Evolutionary conservation across 768 basidiomycete genomes (phyloP).

Genomic region (Sporobolomyces phaffii): DNA sequence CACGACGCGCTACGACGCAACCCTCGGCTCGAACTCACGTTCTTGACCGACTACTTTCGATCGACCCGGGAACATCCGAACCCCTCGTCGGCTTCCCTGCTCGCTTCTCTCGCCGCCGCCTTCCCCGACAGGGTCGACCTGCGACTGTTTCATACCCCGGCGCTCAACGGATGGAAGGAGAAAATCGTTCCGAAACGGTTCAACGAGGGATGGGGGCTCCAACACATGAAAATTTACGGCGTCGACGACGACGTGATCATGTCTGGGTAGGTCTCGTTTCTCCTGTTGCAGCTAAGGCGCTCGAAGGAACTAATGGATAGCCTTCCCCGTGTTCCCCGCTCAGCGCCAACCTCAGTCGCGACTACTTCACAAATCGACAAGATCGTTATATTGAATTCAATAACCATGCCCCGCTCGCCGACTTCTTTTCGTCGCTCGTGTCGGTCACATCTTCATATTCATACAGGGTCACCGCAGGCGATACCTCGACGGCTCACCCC

Average conservation of each 20-base stretch:
- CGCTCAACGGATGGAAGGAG: constrained; percentile 66
- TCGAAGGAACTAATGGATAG: neutral
- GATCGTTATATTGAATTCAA: constrained; percentile 83
- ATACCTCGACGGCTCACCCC: constrained; percentile 22
- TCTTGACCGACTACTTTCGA: constrained; percentile 69
- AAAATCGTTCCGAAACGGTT: constrained; percentile 79
- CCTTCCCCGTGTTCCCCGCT: neutral
- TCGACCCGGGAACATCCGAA: constrained; percentile 48
- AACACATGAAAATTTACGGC: constrained; percentile 96
- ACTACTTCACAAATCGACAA: constrained; percentile 91
- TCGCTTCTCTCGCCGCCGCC: constrained; percentile 66
- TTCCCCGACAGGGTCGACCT: constrained; percentile 69
- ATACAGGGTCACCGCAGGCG: constrained; percentile 48
- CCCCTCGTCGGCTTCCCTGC: constrained; percentile 49
- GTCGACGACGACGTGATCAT: constrained; percentile 87
- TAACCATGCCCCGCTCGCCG: constrained; percentile 58
- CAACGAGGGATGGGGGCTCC: constrained; percentile 98
- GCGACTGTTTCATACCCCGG: constrained; percentile 81
- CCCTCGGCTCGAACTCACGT: constrained; percentile 59
- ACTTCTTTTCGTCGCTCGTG: constrained; percentile 79
- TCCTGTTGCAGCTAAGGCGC: neutral
- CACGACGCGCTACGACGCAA: constrained; percentile 57
- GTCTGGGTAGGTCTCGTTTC: constrained; percentile 62
- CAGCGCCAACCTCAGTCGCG: constrained; percentile 86
- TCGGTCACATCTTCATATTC: constrained; percentile 65